Evolutionary conservation across 805 yeast species (phyloP).

Genomic region (Myxozyma nipponensis): DNA sequence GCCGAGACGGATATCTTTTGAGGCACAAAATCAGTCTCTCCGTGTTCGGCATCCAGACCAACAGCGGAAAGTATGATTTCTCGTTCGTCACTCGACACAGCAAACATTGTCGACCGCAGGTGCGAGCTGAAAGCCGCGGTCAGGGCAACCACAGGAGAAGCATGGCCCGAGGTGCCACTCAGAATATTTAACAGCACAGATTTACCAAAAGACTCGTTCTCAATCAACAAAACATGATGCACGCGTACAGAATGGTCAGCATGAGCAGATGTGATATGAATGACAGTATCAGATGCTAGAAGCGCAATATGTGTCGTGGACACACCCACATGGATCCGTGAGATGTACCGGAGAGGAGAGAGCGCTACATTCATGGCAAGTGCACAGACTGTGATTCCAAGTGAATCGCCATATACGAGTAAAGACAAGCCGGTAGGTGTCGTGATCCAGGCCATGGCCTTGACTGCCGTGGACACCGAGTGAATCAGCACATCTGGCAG

Average conservation of each 20-base stretch:
- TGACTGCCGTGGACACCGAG: background rate
- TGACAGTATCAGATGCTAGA: background rate
- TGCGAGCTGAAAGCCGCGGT: background rate
- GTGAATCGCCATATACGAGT: slow-evolving; percentile 1
- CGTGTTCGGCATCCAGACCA: background rate
- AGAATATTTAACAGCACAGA: background rate
- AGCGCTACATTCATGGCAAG: background rate
- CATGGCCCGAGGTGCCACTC: slow-evolving; percentile 7
- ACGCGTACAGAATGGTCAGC: slow-evolving; percentile 3
- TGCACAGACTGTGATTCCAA: slow-evolving; percentile 1
- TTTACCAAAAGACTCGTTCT: background rate
- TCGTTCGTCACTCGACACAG: slow-evolving; percentile 2
- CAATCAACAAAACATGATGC: background rate
- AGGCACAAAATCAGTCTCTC: background rate
- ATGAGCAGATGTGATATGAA: slow-evolving; percentile 1
- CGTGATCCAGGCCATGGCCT: background rate
- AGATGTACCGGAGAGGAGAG: background rate
- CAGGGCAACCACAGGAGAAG: slow-evolving; percentile 2
- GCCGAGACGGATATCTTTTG: background rate
- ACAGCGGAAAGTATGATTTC: background rate
- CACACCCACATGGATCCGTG: slow-evolving; percentile 1
- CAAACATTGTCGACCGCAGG: background rate
- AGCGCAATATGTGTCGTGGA: slow-evolving; percentile 1
- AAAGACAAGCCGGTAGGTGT: background rate
- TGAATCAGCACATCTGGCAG: background rate